phyloP scores from a whole-genome alignment of 495 filamentous ascomycete species.

The Bacidia gigantensis region DNA sequence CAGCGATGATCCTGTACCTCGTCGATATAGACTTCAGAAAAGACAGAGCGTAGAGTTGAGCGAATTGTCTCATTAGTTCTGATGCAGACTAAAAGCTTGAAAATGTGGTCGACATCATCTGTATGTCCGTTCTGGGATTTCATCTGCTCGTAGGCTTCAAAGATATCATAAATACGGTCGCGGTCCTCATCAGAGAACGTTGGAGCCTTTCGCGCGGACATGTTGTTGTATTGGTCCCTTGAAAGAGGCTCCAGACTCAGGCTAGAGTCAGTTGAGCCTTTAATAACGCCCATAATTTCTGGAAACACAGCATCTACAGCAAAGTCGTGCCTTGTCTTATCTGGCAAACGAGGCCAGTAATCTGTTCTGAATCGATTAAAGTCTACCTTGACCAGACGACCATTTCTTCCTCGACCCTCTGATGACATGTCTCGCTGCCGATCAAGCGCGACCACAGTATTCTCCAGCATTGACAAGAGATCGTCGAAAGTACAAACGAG shows the following conservation, averaged over 20 bases:
- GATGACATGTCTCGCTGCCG: too few relatives aligned
- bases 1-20: constrained; percentile 32
- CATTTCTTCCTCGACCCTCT: background rate
- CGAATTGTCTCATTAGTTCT: constrained; percentile 9
- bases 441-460: constrained; percentile 13
- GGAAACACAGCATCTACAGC: constrained; percentile 26
- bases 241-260: constrained; percentile 18
- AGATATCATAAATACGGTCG: constrained; percentile 22
- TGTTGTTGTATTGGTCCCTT: constrained; percentile 22
- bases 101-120: constrained; percentile 28
- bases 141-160: constrained; percentile 24
- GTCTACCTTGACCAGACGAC: too few relatives aligned
- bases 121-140: constrained; percentile 22
- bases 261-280: constrained; percentile 21
- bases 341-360: constrained; percentile 26
- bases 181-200: constrained; percentile 24
- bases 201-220: constrained; percentile 19
- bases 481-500: constrained; percentile 30
- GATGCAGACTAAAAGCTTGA: constrained; percentile 14
- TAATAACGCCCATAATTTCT: constrained; percentile 34
- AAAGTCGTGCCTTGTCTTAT: constrained; percentile 6
- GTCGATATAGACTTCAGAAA: constrained; percentile 34
- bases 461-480: constrained; percentile 26
- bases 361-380: constrained; percentile 25
- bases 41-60: constrained; percentile 15